Conservation (phyloP, 805 yeast genomes). For the Limtongia smithiae region DNA sequence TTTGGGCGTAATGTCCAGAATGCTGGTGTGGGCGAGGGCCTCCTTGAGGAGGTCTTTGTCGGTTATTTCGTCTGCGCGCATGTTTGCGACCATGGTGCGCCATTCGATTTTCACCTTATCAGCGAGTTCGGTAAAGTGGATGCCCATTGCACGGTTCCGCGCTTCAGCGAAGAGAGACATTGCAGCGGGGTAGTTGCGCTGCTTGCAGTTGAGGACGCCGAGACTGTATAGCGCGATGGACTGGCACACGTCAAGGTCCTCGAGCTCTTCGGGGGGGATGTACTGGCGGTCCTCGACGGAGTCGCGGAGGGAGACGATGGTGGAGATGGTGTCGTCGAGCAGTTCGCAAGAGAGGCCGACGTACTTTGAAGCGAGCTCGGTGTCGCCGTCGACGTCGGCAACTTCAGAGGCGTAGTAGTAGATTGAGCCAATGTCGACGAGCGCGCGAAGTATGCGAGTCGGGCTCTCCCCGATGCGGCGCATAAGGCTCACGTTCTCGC, state of each 20-base stretch:
- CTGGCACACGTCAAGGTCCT: slow-evolving; percentile 54
- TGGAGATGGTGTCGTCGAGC: slow-evolving; percentile 14
- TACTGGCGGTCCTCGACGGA: slow-evolving; percentile 19
- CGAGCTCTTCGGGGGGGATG: slow-evolving; percentile 26
- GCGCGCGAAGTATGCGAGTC: slow-evolving; percentile 21
- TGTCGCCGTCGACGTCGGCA: slow-evolving; percentile 45
- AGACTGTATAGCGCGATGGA: slow-evolving; percentile 81
- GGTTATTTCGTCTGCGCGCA: slow-evolving; percentile 13
- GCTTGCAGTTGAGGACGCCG: slow-evolving; percentile 72
- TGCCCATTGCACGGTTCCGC: slow-evolving; percentile 61
- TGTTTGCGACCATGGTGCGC: slow-evolving; percentile 45
- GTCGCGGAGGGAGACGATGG: slow-evolving; percentile 12
- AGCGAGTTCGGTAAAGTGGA: slow-evolving; percentile 60
- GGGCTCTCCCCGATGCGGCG: slow-evolving; percentile 1
- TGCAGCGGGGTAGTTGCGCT: slow-evolving; percentile 54
- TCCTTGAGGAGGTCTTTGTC: slow-evolving; percentile 7
- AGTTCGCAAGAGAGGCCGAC: slow-evolving; percentile 8
- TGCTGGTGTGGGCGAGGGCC: slow-evolving; percentile 3
- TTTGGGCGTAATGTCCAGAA: background rate
- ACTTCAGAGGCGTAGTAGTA: slow-evolving; percentile 20
- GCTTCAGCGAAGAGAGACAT: slow-evolving; percentile 64
- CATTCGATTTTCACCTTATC: slow-evolving; percentile 65
- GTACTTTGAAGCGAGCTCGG: slow-evolving; percentile 52
- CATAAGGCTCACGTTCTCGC: slow-evolving; percentile 15
- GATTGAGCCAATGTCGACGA: slow-evolving; percentile 22